These are phyloP conservation scores for Suillus ampliporus DNA, from an alignment of 768 basidiomycete species.

Conservation along the genomic window DNA sequence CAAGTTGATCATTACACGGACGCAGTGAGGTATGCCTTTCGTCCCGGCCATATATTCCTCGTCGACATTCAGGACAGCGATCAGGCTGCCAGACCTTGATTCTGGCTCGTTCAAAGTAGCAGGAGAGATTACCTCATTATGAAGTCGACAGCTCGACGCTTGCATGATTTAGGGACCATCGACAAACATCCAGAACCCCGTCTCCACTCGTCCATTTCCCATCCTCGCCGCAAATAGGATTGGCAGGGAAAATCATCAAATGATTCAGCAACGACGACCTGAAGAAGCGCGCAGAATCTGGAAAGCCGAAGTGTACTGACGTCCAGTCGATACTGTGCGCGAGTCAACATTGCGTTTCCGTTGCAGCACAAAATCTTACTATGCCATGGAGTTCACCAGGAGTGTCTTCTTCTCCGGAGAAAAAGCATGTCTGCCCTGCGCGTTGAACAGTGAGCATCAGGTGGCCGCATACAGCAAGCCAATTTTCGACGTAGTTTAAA, in stretches of 20 bases:
- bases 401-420: too few relatives aligned
- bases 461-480: too few relatives aligned
- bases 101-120: neutral
- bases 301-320: conserved; percentile 24
- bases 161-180: neutral
- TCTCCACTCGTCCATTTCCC: conserved; percentile 18
- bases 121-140: neutral
- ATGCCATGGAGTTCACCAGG: conserved; percentile 26
- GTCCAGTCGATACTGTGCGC: conserved; percentile 23
- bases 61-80: too few relatives aligned
- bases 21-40: too few relatives aligned
- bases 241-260: conserved; percentile 22
- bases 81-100: too few relatives aligned
- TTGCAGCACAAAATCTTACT: conserved; percentile 15
- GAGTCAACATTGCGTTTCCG: neutral
- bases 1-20: too few relatives aligned
- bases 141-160: neutral
- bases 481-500: too few relatives aligned
- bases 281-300: conserved; percentile 20
- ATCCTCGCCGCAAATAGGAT: conserved; percentile 24
- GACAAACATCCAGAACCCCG: neutral
- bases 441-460: too few relatives aligned
- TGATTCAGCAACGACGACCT: too few relatives aligned
- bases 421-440: too few relatives aligned
- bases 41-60: too few relatives aligned